Base-by-base conservation (phyloP, 2,329 filamentous ascomycete species). In the Sarocladium kiliense region DNA sequence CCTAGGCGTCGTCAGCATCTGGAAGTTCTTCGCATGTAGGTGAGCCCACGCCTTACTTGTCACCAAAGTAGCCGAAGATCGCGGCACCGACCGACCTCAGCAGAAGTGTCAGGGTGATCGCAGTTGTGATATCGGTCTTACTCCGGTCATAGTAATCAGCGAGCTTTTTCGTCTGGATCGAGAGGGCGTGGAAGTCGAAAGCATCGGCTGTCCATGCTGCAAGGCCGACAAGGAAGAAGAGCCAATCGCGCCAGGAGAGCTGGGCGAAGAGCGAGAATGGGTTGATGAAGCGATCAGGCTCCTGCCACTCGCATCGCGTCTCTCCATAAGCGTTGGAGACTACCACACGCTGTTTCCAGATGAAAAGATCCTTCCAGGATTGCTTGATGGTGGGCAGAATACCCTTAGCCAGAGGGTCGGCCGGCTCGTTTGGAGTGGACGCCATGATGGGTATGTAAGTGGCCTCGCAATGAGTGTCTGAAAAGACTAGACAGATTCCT, bases 131-230 rank as follows among this genome's bases (percentile, higher is more conserved):
- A 54, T 86, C 77, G 1, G 88, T 89, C 58, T 81, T 82, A 53
- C 74, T 74, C 18, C 70, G 71, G 57, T 63, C 64, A 55, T 78
- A 81, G 65, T 78, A 76, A 39, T 73, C 62, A 49, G 77, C 79
- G 23, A 92, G 74, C 71, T 91, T 90, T 61, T 80, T 79, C 3
- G 88, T 89, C 68, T 91, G 88, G 60, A 93, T 89, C 3, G 85
- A 88, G 9, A 93, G 77, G 25, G 89, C 87, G 70, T 91, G 88
- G 66, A 92, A 93, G 69, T 91, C 89, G 67, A 92, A 93, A 3
- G 89, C 88, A 67, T 93, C 89, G 56, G 88, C 88, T 1, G 83
- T 88, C 89, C 89, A 93, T 16, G 88, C 85, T 32, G 79, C 70
- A 65, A 92, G 84, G 2, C 88, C 89, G 11, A 91, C 86, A 39